Conservation (phyloP, 768 basidiomycete species). For the Podaxis carcinomalis region DNA sequence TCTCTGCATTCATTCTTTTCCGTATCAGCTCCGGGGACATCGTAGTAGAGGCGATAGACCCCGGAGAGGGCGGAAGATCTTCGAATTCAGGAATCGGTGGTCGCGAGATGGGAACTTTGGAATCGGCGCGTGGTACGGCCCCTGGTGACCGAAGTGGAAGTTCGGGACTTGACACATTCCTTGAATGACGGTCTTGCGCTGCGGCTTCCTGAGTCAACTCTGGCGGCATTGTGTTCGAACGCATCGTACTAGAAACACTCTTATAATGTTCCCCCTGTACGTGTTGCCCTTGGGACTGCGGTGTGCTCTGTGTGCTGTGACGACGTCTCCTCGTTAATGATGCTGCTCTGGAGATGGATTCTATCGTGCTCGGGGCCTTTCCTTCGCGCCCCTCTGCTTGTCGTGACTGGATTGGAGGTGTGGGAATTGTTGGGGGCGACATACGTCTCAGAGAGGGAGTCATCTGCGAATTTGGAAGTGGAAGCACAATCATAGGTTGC, state of each 20-base stretch:
- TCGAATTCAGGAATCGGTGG: not conserved
- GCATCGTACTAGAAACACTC: not conserved
- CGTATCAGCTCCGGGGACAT: not conserved
- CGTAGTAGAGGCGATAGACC: conserved; percentile 1
- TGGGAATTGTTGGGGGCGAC: not conserved
- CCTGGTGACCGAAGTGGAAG: too few relatives aligned
- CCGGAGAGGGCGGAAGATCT: not conserved
- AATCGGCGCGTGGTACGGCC: not conserved
- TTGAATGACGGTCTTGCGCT: not conserved
- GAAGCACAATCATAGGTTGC: not conserved
- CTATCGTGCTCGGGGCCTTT: not conserved
- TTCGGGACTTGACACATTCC: not conserved
- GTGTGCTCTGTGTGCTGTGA: not conserved
- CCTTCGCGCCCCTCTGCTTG: not conserved
- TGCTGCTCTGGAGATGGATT: not conserved
- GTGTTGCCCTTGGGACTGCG: not conserved
- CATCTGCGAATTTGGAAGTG: not conserved
- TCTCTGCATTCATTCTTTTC: not conserved
- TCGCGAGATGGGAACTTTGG: not conserved
- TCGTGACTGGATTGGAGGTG: not conserved
- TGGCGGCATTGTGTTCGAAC: not conserved
- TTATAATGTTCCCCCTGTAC: not conserved
- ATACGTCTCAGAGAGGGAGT: not conserved
- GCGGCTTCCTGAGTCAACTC: not conserved
- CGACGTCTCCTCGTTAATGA: not conserved